Base-by-base conservation (phyloP, 2,329 filamentous ascomycete species). In the Aspergillus persii region DNA sequence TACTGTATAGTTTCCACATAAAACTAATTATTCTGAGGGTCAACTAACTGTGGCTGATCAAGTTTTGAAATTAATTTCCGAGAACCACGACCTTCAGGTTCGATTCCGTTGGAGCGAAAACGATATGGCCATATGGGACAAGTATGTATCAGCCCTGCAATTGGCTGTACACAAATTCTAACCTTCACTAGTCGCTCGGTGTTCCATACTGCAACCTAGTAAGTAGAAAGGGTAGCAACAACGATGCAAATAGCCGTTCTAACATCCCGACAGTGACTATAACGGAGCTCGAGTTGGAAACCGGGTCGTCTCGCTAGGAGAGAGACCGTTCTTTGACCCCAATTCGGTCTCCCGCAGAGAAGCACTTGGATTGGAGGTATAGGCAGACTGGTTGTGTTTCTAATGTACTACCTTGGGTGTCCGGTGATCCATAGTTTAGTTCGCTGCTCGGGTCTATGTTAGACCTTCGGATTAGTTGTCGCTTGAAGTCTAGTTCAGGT, bases 91-190 rank as follows among this genome's bases (percentile, higher is more conserved):
- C 11, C 49, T 61, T 4, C 59, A 61, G 26, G 51, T 55, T 2
- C 52, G 59, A 2, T 55, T 53, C 6, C 44, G 47, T 3, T 61
- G 59, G 59, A 30, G 46, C 5, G 53, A 36, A 2, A 52, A 57
- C 23, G 59, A 61, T 41, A n/a, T 61, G 2, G 59, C 52, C 4
- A 57, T 61, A 6, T 61, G 59, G 59, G 59, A 61, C 41, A 61
- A 61, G 23, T 53, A 36, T 23, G 50, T 47, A 47, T 23, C 18
- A 15, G 27, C 8, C 44, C 18, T 9, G 4, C 18, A 23, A 23
- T 23, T 23, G 18, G 8, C 9, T 6, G 26, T 7, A 47, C 7
- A 47, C 6, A 12, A 27, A 8, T 26, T 26, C 36, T 41, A 41
- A 41, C 36, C 6, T n/a, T 7, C 2, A 41, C 4, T 8, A 47